Conservation (phyloP, 139 green algal genomes). For the Chlorella sp. region DNA sequence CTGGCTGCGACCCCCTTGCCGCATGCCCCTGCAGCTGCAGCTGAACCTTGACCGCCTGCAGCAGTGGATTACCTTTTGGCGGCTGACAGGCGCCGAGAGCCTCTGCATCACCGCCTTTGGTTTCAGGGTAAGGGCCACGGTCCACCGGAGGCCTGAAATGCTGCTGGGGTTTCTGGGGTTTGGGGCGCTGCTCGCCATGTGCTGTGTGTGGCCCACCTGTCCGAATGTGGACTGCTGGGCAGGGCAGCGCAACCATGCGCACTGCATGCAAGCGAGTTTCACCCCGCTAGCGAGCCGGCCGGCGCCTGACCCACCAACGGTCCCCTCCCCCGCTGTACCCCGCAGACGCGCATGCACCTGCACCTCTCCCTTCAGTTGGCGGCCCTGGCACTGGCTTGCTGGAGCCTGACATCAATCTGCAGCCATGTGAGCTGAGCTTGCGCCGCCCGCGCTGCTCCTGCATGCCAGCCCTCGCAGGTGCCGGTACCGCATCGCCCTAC, state of each 20-base stretch:
- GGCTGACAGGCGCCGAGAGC: slow-evolving; percentile 7
- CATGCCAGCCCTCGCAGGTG: too few species aligned
- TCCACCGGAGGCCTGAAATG: too few species aligned
- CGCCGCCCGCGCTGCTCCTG: too few species aligned
- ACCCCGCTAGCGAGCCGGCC: too few species aligned
- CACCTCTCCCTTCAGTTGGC: slow-evolving; percentile 26
- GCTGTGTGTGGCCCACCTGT: neutral
- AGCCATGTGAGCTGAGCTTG: too few species aligned
- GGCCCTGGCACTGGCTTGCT: neutral
- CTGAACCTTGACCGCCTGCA: neutral
- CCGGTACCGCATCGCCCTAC: neutral
- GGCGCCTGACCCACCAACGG: neutral
- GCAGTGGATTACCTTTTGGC: slow-evolving; percentile 13
- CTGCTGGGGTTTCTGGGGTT: too few species aligned
- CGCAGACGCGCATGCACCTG: slow-evolving; percentile 3
- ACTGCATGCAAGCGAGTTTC: too few species aligned
- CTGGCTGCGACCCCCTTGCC: too few species aligned
- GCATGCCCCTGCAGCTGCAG: neutral
- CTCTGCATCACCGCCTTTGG: slow-evolving; percentile 5
- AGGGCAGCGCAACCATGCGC: neutral
- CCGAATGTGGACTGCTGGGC: neutral
- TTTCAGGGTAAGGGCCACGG: neutral
- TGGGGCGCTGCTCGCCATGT: too few species aligned
- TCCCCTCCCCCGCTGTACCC: neutral
- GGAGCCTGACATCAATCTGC: neutral